Percentiles rank a stretch among this genome's conserved stretches.
Evolutionary conservation across 192 early-diverging fungal species (phyloP).

Genomic region (Gamsiella multidivaricata): DNA sequence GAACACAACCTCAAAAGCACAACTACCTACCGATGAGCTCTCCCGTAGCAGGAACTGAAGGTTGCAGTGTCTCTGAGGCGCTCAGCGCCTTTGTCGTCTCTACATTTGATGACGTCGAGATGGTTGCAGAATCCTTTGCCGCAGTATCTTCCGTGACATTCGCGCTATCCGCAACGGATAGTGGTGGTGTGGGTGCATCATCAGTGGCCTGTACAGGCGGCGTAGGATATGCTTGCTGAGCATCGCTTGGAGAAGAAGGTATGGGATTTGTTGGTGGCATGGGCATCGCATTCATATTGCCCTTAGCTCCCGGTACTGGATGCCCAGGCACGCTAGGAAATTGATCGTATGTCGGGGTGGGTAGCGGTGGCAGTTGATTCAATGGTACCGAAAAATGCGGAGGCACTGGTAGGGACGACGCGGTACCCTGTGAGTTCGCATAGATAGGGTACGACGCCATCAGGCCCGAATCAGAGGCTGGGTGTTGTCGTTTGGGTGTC

Average conservation of each 20-base stretch:
- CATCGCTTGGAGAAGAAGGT: not conserved
- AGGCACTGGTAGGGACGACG: not conserved
- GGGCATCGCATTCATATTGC: constrained; percentile 15
- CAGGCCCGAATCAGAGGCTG: constrained; percentile 15
- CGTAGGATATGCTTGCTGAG: too few relatives aligned
- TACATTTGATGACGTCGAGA: too few relatives aligned
- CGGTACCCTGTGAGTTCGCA: not conserved
- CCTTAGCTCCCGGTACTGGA: not conserved
- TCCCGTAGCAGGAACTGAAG: too few relatives aligned
- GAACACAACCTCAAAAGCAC: too few relatives aligned
- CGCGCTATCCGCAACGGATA: too few relatives aligned
- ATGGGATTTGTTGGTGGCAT: constrained; percentile 9
- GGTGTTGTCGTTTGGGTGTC: constrained; percentile 21
- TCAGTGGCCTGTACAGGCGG: not conserved
- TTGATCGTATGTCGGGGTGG: not conserved
- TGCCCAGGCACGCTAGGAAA: constrained; percentile 2
- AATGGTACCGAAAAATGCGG: not conserved
- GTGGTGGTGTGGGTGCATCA: not conserved
- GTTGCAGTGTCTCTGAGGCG: too few relatives aligned
- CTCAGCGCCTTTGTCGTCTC: too few relatives aligned
- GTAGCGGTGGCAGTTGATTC: not conserved
- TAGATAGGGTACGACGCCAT: constrained; percentile 41
- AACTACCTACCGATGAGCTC: too few relatives aligned
- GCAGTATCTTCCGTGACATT: too few relatives aligned
- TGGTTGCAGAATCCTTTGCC: too few relatives aligned